Evolutionary conservation across 2,329 filamentous ascomycete species (phyloP).

Genomic region (Tricladium varicosporioides): DNA sequence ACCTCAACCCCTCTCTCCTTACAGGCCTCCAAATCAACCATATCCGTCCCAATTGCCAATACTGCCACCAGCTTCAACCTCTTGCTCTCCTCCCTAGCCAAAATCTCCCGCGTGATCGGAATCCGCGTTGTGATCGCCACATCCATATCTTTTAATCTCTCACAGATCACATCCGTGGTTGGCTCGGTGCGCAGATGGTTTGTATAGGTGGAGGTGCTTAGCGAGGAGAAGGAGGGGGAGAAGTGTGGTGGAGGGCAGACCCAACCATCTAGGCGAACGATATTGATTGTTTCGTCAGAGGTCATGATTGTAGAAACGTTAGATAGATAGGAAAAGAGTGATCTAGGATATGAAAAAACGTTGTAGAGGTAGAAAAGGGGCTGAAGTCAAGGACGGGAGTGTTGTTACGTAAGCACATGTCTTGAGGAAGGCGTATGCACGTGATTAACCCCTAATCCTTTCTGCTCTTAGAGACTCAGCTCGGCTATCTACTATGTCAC

Average conservation of each 20-base stretch:
- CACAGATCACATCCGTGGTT: slow-evolving; percentile 19
- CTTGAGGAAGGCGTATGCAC: too few species aligned
- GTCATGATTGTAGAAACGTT: background rate
- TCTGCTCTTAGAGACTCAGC: too few species aligned
- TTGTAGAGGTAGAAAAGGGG: too few species aligned
- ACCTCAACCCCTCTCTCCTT: background rate
- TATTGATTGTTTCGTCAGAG: slow-evolving; percentile 1
- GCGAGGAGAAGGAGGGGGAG: slow-evolving; percentile 12
- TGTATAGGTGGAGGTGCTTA: slow-evolving; percentile 18
- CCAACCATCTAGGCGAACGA: slow-evolving; percentile 26
- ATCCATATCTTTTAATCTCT: background rate
- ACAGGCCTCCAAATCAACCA: background rate
- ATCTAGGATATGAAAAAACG: too few species aligned
- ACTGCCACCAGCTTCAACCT: background rate
- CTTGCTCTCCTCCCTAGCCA: background rate
- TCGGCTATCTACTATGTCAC: too few species aligned
- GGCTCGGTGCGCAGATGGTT: slow-evolving; percentile 14
- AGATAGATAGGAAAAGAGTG: too few species aligned
- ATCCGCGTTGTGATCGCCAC: background rate
- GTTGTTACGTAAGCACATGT: too few species aligned
- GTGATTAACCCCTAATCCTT: too few species aligned
- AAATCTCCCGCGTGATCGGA: background rate
- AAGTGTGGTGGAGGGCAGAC: slow-evolving; percentile 18
- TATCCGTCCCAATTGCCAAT: background rate
- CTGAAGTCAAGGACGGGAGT: too few species aligned